Base-by-base conservation (phyloP, 2,329 filamentous ascomycete genomes). In the Clonostachys rosea region DNA sequence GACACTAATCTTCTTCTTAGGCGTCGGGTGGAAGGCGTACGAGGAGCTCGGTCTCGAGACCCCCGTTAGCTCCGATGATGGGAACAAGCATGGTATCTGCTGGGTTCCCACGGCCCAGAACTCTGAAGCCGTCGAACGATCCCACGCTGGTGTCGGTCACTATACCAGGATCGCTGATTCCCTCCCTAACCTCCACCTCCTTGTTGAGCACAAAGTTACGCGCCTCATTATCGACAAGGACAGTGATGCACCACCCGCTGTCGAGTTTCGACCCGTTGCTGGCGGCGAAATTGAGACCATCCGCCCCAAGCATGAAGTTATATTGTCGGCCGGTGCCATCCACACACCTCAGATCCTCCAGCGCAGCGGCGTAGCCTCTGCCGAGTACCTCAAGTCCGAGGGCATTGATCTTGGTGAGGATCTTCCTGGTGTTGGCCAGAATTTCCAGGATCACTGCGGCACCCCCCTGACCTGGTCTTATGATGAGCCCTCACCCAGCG, bases 371-470 rank as follows among this genome's bases (percentile, higher is more conserved):
- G 64, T 79, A 24, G 75, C 75, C 0, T 67, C 71, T 2, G 60
- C 59, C 1, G 57, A 60, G 1, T 67, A 73, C 17, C 64, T 81
- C 3, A 45, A 65, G 5, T 56, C 62, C n/a, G 65, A 73, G 45
- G 57, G 68, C 14, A 79, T 80, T 35, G 56, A 65, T 0, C 53
- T 75, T 2, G 49, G 79, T 2, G 64, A 65, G 5, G 66, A 75
- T 39, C 65, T 74, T 1, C 77, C 78, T 0, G 80, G 78, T 36
- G 79, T 85, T 13, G 81, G 81, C 40, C 71, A 66, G 16, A 82
- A 83, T 59, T 66, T 84, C 24, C 71, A 80, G 56, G 79, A 84
- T 56, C 75, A 76, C 13, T 75, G 75, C 53, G 76, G 55, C 37
- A 35, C 53, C 17, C 37, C 44, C 11, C 49, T 57, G 6, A 14